These are phyloP conservation scores for Leccinum pachyderme DNA, from an alignment of 1,284 basidiomycete species.

Conservation along the genomic window DNA sequence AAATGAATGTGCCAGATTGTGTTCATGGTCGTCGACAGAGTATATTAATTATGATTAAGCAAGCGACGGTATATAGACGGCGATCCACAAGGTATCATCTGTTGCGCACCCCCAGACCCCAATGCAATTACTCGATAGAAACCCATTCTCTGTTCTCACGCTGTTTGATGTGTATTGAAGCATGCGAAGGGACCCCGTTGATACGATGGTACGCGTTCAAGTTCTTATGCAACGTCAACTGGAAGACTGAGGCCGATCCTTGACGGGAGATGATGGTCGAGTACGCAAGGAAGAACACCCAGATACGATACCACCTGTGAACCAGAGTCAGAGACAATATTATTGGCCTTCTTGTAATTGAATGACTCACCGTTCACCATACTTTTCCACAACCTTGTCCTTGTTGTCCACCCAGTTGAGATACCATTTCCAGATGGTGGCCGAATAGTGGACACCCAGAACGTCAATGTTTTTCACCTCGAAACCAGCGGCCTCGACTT, in stretches of 20 bases:
- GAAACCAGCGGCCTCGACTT: constrained; percentile 90
- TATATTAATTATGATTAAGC: constrained; percentile 28
- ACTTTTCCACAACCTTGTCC: constrained; percentile 84
- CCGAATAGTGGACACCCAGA: constrained; percentile 95
- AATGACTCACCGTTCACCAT: constrained; percentile 68
- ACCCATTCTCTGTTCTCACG: constrained; percentile 31
- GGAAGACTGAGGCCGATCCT: constrained; percentile 88
- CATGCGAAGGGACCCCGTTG: constrained; percentile 74
- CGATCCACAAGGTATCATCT: constrained; percentile 3
- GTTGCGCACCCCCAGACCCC: neutral
- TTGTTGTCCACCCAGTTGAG: constrained; percentile 92
- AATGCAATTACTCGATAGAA: constrained; percentile 22
- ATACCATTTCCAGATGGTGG: constrained; percentile 94
- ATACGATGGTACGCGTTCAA: constrained; percentile 92
- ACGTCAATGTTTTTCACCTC: constrained; percentile 97
- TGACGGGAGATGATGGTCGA: constrained; percentile 75
- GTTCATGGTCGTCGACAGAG: neutral
- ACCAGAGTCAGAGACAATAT: neutral
- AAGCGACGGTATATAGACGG: constrained; percentile 24
- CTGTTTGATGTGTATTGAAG: constrained; percentile 61
- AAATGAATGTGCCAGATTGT: neutral
- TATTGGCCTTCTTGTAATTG: too few relatives aligned
- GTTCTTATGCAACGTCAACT: constrained; percentile 97
- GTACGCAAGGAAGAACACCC: constrained; percentile 90
- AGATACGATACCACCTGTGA: constrained; percentile 76